Percentiles rank a stretch among this genome's conserved stretches.
phyloP scores from a whole-genome alignment of 306 rosid genomes.

The Herpetospermum pedunculosum region DNA sequence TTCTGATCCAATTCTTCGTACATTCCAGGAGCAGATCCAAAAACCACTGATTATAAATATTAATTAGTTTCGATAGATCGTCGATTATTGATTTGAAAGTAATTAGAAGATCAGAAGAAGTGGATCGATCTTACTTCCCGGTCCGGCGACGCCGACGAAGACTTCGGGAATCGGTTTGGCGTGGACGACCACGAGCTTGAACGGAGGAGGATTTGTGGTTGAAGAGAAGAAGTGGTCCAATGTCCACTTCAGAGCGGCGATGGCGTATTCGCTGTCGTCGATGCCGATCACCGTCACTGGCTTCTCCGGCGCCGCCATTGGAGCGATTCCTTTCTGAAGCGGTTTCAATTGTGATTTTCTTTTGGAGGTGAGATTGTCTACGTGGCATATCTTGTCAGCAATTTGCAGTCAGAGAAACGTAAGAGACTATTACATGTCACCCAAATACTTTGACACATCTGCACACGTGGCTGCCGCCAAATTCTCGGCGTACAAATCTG shows the following conservation, averaged over 20 bases:
- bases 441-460: not conserved
- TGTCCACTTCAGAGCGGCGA: conserved; percentile 38
- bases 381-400: not conserved
- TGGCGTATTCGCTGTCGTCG: conserved; percentile 37
- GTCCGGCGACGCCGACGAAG: conserved; percentile 45
- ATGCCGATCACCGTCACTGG: conserved; percentile 34
- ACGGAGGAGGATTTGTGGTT: not conserved
- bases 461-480: not conserved
- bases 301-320: conserved; percentile 14
- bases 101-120: too few relatives aligned
- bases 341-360: not conserved
- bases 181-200: conserved; percentile 48
- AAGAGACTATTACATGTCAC: not conserved
- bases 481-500: too few relatives aligned
- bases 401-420: not conserved
- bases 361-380: not conserved
- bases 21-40: not conserved
- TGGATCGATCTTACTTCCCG: conserved; percentile 29
- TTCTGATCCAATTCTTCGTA: not conserved
- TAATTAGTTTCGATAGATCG: not conserved
- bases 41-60: not conserved
- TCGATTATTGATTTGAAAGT: conserved; percentile 8
- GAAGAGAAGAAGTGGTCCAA: conserved; percentile 13
- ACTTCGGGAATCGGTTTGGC: conserved; percentile 36
- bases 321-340: not conserved